Base-by-base conservation (phyloP, 805 yeast species). In the Hanseniaspora jakobsenii region DNA sequence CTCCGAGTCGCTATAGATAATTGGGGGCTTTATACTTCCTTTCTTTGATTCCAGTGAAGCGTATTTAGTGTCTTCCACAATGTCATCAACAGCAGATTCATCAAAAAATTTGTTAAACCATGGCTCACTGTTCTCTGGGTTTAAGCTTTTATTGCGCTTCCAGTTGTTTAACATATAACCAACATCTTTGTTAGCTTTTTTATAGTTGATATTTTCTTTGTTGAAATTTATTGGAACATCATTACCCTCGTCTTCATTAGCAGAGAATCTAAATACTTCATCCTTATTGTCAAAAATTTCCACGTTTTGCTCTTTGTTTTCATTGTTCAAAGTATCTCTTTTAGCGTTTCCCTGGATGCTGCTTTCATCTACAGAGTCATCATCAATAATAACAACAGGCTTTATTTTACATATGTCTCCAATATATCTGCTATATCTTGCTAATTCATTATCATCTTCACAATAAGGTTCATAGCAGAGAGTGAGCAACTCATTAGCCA, bases 1-100 rank as follows among this genome's bases (percentile, higher is more conserved):
- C 36, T 31, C 38, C 16, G 18, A 26, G 10, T 37, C 31, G 22
- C 26, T 16, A 32, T 41, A 42, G 6, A 44, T 38, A 22, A 42
- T 42, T 7, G 36, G 18, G 8, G 44, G 46, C 14, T 32, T n/a
- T 9, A 12, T 28, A 2, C 13, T 7, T 6, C 13, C n/a, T 2
- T 36, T 14, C 17, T 38, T 32, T 22, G 31, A 7, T 9, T 23
- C 38, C 14, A 26, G 14, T 17, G 24, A n/a, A n/a, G n/a, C n/a
- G n/a, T n/a, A n/a, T n/a, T n/a, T n/a, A n/a, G n/a, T n/a, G n/a
- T 36, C 39, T 13, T 36, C 39, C 16, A 17, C 32, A 13, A 36
- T 36, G 4, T 36, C 39, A 27, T 36, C 39, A 9, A 23, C 24
- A 6, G 17, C n/a, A 6, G 26, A 23, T 27, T 19, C 27, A 5